Evolutionary conservation across 2,329 filamentous ascomycete genomes (phyloP), one percentile per base, ranked within the genome.

Genomic region (Penicillium sp.): DNA sequence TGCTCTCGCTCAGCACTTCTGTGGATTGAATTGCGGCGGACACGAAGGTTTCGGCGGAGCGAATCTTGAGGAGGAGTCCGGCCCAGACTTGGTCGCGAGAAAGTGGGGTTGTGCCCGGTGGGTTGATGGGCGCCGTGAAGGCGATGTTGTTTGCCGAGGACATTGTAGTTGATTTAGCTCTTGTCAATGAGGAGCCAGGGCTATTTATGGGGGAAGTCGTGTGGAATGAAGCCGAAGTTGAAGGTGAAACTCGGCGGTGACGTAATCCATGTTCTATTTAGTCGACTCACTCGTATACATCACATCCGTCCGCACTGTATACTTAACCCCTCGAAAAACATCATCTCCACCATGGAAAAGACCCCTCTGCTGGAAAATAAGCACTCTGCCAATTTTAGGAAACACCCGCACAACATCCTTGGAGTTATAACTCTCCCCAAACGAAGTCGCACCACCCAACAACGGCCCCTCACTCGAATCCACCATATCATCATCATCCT

Each of bases 341-440:
- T 81, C 75, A 52, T 80, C 78, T 1, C 80, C 80, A 12, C 73
- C 71, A 62, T 82, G 80, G 40, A 80, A 56, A 45, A 82, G 61
- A 39, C 67, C 57, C 5, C 71, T 68, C 52, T 82, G 80, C 65
- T 82, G 80, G 53, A 82, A 83, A 3, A 82, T 64, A 37, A 83
- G 66, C 18, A 80, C 70, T 2, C 78, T 71, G 0, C 80, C 80
- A 3, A 66, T 66, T 56, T 75, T 78, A 0, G 80, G 79, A 47
- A 69, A 68, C 0, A 81, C 70, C 48, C 78, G 56, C 27, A 71
- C 49, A 8, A 49, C 68, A 5, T 74, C 59, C 15, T 67, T 59
- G 7, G 62, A 54, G 12, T 60, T 53, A 53, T 62, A 66, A 35
- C 53, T 50, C 7, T 65, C 63, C 48, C 73, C 67, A 62, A 82